Conservation (phyloP, 2,329 filamentous ascomycete species). For the Trichoderma sp. region DNA sequence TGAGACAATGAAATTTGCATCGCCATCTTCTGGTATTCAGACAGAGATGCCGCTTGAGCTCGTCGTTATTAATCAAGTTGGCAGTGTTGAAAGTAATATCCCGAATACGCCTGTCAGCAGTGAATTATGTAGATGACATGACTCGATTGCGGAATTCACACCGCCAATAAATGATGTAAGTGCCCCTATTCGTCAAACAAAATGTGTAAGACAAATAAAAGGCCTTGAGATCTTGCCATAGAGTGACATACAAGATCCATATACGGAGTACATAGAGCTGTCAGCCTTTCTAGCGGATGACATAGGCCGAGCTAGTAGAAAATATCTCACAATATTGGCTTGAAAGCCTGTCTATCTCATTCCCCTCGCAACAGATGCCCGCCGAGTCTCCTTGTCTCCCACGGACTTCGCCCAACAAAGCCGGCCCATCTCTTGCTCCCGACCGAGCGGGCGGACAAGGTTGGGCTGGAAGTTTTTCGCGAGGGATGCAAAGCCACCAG, state of each 20-base stretch:
- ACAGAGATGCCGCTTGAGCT: neutral
- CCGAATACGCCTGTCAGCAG: neutral
- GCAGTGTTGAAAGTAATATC: neutral
- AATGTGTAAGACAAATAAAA: neutral
- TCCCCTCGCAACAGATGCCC: neutral
- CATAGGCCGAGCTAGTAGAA: neutral
- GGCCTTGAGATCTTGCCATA: neutral
- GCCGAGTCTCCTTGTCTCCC: neutral
- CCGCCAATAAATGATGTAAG: neutral
- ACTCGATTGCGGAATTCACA: neutral
- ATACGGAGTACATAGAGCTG: neutral
- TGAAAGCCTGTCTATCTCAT: neutral
- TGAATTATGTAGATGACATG: neutral
- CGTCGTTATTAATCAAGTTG: neutral
- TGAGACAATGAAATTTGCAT: neutral
- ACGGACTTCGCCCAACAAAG: neutral
- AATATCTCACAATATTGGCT: neutral
- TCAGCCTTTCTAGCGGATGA: neutral
- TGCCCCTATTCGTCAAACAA: accelerated
- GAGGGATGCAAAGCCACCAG: neutral
- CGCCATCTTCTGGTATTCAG: neutral
- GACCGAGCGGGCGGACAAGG: conserved; percentile 2
- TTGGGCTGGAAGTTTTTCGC: neutral
- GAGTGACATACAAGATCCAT: neutral
- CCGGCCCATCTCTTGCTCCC: conserved; percentile 14